phyloP scores from a whole-genome alignment of 2,329 filamentous ascomycete species.

The Acephala macrosclerotiorum region DNA sequence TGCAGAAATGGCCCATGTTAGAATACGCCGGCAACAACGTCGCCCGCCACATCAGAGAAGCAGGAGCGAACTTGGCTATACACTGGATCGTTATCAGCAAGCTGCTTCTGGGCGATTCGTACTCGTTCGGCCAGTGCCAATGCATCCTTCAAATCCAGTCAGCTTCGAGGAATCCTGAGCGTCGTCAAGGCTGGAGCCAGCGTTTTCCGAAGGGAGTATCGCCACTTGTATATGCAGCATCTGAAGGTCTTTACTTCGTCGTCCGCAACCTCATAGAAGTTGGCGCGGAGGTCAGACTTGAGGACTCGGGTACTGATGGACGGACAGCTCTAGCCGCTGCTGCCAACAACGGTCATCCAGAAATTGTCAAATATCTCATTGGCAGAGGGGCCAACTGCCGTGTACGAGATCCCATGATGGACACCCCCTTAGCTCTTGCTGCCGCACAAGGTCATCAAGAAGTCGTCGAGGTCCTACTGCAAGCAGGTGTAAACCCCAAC shows the following conservation, averaged over 20 bases:
- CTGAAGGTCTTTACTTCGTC: neutral
- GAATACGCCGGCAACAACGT: neutral
- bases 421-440: constrained; percentile 6
- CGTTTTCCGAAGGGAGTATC: neutral
- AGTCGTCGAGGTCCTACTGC: neutral
- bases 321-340: constrained; percentile 7
- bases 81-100: neutral
- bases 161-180: neutral
- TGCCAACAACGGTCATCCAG: neutral
- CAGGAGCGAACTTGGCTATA: neutral
- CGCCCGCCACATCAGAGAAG: neutral
- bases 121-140: neutral
- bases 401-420: neutral
- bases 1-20: neutral
- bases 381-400: neutral
- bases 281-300: neutral
- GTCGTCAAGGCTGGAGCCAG: neutral
- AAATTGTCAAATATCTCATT: neutral
- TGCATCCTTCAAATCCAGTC: neutral
- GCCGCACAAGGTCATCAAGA: neutral
- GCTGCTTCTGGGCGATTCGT: neutral
- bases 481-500: neutral
- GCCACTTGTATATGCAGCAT: neutral
- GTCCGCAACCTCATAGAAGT: neutral
- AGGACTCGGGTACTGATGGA: neutral